Base-by-base conservation (phyloP, 2,329 filamentous ascomycete species). In the Fusarium euwallaceae region DNA sequence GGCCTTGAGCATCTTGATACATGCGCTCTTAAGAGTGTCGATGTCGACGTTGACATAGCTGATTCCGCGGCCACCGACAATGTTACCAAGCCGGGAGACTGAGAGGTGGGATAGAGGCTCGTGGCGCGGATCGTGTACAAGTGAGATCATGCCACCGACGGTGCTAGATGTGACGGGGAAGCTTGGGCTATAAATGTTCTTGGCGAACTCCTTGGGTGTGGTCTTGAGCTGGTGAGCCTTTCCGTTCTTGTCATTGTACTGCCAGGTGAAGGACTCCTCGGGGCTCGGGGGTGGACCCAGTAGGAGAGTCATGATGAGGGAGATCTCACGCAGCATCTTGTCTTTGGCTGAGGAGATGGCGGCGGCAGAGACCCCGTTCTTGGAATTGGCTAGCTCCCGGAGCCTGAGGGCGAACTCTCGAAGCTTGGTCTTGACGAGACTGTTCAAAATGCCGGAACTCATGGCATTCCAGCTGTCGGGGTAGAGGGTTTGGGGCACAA, bases 111-210 rank as follows among this genome's bases (percentile, higher is more conserved):
- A 89, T 72, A 92, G 88, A 72, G 93, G 93, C 37, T 90, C 87
- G 82, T 97, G 93, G 11, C 95, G 90, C 6, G 95, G 95, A 81
- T 97, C 95, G 80, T 97, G 92, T 59, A 97, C 93, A 1, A 98
- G 88, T 37, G 93, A 96, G 77, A 97, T 92, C 83, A 96, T 91
- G 70, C 88, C 84, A 75, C 91, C 87, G 58, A 97, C 90, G 61
- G 91, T 87, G 4, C 88, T 87, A 24, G 87, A 87, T 7, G 88
- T 90, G 8, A 92, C 84, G 48, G 90, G 88, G 64, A 93, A 85
- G 3, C 87, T 86, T n/a, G 86, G 82, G 55, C 89, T 89, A 61
- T 89, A 90, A 20, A 95, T 89, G 72, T 94, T 90, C 29, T 87
- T 87, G 4, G 94, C 92, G 77, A 97, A 97, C 6, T 89, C 90